Evolutionary conservation across 116 monocot species (phyloP), one percentile per base, ranked within the genome.

Genomic region (Iris pallida): DNA sequence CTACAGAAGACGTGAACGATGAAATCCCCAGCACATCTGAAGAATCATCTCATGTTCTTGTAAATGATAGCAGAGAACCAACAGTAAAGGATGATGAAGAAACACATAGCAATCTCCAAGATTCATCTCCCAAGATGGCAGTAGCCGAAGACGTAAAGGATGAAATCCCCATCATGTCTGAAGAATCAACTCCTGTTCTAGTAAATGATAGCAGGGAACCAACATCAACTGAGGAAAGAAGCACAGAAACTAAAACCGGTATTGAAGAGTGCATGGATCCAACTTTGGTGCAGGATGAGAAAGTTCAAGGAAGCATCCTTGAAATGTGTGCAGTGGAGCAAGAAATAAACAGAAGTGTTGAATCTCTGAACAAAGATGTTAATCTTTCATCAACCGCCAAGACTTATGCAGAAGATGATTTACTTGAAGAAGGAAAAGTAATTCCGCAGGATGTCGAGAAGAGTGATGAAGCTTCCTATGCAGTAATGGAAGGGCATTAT

Each of bases 401-500:
- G 11, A 20, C 14, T 65, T 59, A 8, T 46, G 20, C 47, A 57
- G 20, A 69, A n/a, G 65, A 61, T 42, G 19, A 3, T 68, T 17
- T 48, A 45, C 42, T 40, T 9, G 30, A 64, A 44, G 64, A 59
- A 8, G 11, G 53, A 47, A 63, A 52, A 8, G 63, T 20, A 53
- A 20, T 13, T 43, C n/a, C 14, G 11, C 41, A 65, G 47, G 66
- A 52, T 2, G 7, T 20, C 45, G 61, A 14, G 2, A 16, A 53
- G 44, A 59, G 43, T 45, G 62, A 54, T 4, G 15, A 73, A 55
- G 52, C 11, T 65, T 10, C 19, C 10, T 20, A 47, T 57, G 64
- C 9, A 72, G 56, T 20, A 61, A 40, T 57, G 42, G 57, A 66
- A 6, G 55, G 69, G 41, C 59, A 70, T n/a, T 19, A 40, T 57